phyloP scores from a whole-genome alignment of 2,329 filamentous ascomycete genomes.

The Diaporthe australafricana region DNA sequence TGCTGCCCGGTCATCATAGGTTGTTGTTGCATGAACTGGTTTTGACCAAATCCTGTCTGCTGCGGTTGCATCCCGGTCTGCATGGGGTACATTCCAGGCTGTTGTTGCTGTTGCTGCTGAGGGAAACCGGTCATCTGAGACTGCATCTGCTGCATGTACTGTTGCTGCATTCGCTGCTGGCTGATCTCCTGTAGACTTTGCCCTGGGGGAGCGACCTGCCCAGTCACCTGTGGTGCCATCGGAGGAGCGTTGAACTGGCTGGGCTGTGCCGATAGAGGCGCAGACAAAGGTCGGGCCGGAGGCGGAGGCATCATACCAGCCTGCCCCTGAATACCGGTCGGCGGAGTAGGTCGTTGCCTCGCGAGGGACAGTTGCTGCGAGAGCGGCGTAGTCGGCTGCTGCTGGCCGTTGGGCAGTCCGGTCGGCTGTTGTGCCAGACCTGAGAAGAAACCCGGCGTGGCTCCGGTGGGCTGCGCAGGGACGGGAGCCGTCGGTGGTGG shows the following conservation, averaged over 20 bases:
- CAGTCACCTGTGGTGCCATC: constrained; percentile 87
- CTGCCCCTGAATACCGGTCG: constrained; percentile 69
- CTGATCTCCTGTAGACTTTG: constrained; percentile 81
- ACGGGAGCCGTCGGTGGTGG: constrained; percentile 44
- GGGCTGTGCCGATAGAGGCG: constrained; percentile 83
- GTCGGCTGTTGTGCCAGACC: constrained; percentile 60
- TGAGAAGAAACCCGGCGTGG: constrained; percentile 70
- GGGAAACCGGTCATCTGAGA: constrained; percentile 51
- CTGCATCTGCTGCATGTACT: constrained; percentile 63
- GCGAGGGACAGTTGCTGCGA: constrained; percentile 58
- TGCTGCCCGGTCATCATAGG: constrained; percentile 54
- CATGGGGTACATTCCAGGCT: constrained; percentile 58
- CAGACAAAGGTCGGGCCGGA: constrained; percentile 84
- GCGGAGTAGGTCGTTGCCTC: constrained; percentile 78
- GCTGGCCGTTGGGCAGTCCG: constrained; percentile 51
- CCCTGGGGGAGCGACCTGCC: constrained; percentile 78
- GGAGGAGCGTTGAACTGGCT: constrained; percentile 80
- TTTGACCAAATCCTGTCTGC: constrained; percentile 50
- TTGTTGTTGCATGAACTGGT: constrained; percentile 57
- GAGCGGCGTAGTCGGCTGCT: constrained; percentile 55
- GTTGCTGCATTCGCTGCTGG: constrained; percentile 72
- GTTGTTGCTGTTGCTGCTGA: constrained; percentile 52
- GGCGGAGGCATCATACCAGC: constrained; percentile 79
- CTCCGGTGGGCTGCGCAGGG: constrained; percentile 61
- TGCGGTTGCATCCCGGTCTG: constrained; percentile 58